Conservation (phyloP, 176 grass and related monocot genomes). For the Eragrostis nindensis region DNA sequence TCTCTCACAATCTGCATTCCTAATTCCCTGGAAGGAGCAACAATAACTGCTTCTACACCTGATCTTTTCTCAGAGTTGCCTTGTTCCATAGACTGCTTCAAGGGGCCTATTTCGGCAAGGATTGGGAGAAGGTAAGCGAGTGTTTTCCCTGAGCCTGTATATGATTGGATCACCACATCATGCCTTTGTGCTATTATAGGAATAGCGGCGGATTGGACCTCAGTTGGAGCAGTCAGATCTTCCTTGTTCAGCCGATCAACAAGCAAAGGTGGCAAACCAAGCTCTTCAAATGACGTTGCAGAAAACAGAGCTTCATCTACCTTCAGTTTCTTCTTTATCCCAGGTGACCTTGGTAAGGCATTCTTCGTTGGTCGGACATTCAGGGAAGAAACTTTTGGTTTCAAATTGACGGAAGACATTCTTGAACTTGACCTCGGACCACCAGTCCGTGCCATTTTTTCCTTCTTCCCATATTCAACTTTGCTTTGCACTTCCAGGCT, state of each 20-base stretch:
- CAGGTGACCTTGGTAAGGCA: conserved; percentile 24
- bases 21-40: conserved; percentile 95
- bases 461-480: conserved; percentile 51
- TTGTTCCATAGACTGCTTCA: conserved; percentile 58
- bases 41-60: conserved; percentile 80
- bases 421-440: conserved; percentile 46
- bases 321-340: conserved; percentile 52
- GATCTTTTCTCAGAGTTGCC: conserved; percentile 56
- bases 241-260: conserved; percentile 61
- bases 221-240: conserved; percentile 76
- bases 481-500: conserved; percentile 62
- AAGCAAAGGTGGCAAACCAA: conserved; percentile 77
- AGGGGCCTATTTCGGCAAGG: conserved; percentile 77
- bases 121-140: conserved; percentile 87
- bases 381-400: conserved; percentile 41
- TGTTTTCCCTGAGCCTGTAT: conserved; percentile 90
- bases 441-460: conserved; percentile 44
- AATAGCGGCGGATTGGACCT: conserved; percentile 85
- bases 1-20: conserved; percentile 97
- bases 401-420: conserved; percentile 34
- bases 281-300: conserved; percentile 79
- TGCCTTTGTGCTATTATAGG: conserved; percentile 79
- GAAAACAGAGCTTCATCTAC: conserved; percentile 89
- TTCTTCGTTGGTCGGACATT: conserved; percentile 41
- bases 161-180: conserved; percentile 84